Conservation (phyloP, 306 rosid species). For the Heteromeles arbutifolia region DNA sequence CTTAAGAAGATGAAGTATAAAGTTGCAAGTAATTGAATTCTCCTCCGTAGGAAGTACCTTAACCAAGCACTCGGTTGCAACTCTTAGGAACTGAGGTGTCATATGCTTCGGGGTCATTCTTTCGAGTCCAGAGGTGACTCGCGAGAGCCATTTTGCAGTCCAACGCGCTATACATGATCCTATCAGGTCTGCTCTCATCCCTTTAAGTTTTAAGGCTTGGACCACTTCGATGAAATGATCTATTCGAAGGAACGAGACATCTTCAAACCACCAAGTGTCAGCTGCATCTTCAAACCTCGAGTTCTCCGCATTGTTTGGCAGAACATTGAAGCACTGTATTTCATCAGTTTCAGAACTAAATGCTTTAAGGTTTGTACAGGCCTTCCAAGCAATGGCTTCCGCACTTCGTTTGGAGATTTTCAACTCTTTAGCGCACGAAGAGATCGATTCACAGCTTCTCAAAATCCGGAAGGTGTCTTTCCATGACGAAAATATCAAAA, state of each 20-base stretch:
- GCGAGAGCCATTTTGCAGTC: constrained; percentile 54
- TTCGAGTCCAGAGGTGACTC: constrained; percentile 30
- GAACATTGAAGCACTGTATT: constrained; percentile 8
- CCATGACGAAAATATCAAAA: constrained; percentile 63
- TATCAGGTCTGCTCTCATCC: constrained; percentile 41
- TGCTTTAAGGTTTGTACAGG: constrained; percentile 35
- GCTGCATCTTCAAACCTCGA: constrained; percentile 9
- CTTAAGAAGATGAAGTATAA: constrained; percentile 64
- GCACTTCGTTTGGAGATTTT: constrained; percentile 48
- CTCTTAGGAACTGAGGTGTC: constrained; percentile 28
- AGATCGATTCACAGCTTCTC: constrained; percentile 59
- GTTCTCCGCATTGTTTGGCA: not conserved
- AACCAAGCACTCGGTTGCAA: constrained; percentile 61
- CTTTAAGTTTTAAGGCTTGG: constrained; percentile 40
- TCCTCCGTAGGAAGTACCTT: constrained; percentile 52
- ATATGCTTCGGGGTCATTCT: constrained; percentile 17
- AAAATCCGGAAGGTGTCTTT: constrained; percentile 59
- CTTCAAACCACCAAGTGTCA: constrained; percentile 72
- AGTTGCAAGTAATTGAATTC: constrained; percentile 57
- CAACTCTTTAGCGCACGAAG: constrained; percentile 54
- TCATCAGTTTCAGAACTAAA: constrained; percentile 19
- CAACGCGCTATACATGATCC: constrained; percentile 68
- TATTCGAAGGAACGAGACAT: constrained; percentile 44
- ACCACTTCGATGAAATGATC: constrained; percentile 76
- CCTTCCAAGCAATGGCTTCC: constrained; percentile 68